A percentile compares a stretch with the other conserved stretches of the same genome.
These are phyloP conservation scores for Phytophthora ramorum DNA, from an alignment of 352 stramenopile genomes.

Conservation along the genomic window DNA sequence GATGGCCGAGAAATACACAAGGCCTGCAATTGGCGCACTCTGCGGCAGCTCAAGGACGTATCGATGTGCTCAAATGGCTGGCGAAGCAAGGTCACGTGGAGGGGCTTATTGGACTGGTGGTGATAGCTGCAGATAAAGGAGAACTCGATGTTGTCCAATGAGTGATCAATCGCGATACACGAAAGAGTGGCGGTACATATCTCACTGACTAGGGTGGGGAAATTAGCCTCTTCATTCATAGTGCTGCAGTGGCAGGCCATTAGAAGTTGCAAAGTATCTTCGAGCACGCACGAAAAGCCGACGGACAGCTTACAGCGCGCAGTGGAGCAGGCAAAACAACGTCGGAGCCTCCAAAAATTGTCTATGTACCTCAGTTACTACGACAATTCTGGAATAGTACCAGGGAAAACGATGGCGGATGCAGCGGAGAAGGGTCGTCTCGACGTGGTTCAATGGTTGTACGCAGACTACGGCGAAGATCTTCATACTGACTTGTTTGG, in stretches of 20 bases:
- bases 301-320: not conserved
- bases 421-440: not conserved
- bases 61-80: not conserved
- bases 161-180: not conserved
- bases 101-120: not conserved
- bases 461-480: not conserved
- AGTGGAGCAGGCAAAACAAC: too few relatives aligned
- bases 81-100: not conserved
- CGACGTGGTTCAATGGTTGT: not conserved
- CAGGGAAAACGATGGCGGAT: not conserved
- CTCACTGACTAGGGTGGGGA: not conserved
- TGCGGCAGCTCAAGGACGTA: not conserved
- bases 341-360: too few relatives aligned
- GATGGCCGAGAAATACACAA: not conserved
- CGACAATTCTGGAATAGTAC: not conserved
- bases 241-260: not conserved
- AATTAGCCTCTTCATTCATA: not conserved
- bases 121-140: not conserved
- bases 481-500: too few relatives aligned
- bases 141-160: not conserved
- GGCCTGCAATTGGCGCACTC: too few relatives aligned
- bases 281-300: not conserved
- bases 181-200: not conserved
- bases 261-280: not conserved
- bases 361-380: not conserved